Conservation (phyloP, 768 basidiomycete species). For the Trametes punicea region DNA sequence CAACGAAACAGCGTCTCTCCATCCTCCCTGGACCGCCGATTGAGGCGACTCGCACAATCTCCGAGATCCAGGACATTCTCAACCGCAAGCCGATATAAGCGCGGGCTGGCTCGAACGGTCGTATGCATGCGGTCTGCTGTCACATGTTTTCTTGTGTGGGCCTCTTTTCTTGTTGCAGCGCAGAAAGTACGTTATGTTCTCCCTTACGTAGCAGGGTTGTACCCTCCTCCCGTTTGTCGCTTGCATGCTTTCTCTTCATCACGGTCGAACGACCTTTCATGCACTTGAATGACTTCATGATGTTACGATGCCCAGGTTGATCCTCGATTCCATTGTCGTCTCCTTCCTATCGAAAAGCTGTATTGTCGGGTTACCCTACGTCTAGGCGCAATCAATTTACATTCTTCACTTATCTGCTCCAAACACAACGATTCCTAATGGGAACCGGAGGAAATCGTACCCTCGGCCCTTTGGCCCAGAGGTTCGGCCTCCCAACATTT, state of each 20-base stretch:
- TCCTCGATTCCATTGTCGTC: slow-evolving; percentile 6
- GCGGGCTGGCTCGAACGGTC: neutral
- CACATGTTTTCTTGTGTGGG: slow-evolving; percentile 7
- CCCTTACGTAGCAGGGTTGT: slow-evolving; percentile 14
- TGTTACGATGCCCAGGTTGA: slow-evolving; percentile 12
- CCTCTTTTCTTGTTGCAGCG: slow-evolving; percentile 15
- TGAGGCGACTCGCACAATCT: slow-evolving; percentile 65
- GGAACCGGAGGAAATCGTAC: neutral
- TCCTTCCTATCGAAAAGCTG: slow-evolving; percentile 11
- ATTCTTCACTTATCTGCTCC: neutral
- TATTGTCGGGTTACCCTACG: slow-evolving; percentile 17
- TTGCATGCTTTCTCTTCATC: slow-evolving; percentile 5
- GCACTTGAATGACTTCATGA: slow-evolving; percentile 15
- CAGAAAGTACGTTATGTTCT: slow-evolving; percentile 22
- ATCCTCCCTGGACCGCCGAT: slow-evolving; percentile 73
- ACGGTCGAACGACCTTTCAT: slow-evolving; percentile 17
- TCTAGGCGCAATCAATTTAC: slow-evolving; percentile 11
- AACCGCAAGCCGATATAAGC: slow-evolving; percentile 36
- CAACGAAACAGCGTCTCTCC: slow-evolving; percentile 74
- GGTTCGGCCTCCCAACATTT: too few relatives aligned
- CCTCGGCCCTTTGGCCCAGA: too few relatives aligned
- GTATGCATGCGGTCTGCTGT: neutral
- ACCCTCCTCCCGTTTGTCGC: slow-evolving; percentile 9
- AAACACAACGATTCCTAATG: neutral
- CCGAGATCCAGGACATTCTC: slow-evolving; percentile 74